Conservation (phyloP, 2,329 filamentous ascomycete genomes). For the Cryphonectria radicalis region DNA sequence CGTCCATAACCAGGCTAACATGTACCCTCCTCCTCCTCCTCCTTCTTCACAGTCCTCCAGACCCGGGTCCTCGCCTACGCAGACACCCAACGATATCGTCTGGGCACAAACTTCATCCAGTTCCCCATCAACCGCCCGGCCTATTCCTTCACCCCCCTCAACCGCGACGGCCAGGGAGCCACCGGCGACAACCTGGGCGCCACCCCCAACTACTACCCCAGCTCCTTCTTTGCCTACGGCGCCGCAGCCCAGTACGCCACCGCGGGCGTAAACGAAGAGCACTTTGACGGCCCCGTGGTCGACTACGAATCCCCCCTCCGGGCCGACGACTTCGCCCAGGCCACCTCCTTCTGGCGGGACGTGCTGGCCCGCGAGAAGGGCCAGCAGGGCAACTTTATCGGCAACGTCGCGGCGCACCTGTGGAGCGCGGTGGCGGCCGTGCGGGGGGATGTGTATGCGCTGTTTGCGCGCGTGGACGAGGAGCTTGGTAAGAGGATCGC, state of each 20-base stretch:
- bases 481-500: constrained; percentile 31
- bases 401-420: constrained; percentile 36
- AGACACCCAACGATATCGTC: constrained; percentile 59
- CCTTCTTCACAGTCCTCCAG: constrained; percentile 49
- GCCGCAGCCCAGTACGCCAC: constrained; percentile 20
- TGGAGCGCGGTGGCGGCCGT: neutral
- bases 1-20: constrained; percentile 27
- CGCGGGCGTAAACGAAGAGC: constrained; percentile 17
- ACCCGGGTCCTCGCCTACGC: constrained; percentile 59
- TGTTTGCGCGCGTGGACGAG: constrained; percentile 33
- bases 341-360: constrained; percentile 24
- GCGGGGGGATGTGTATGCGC: constrained; percentile 6
- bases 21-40: too few relatives aligned
- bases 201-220: constrained; percentile 13
- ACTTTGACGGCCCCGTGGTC: constrained; percentile 25
- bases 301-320: constrained; percentile 19
- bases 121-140: constrained; percentile 55
- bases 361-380: constrained; percentile 38
- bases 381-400: constrained; percentile 39
- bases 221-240: constrained; percentile 7
- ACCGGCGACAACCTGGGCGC: constrained; percentile 14
- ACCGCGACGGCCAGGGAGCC: constrained; percentile 46
- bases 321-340: constrained; percentile 26
- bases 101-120: constrained; percentile 63
- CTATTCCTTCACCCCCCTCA: constrained; percentile 41